Evolutionary conservation across 106 monocot genomes (phyloP).

Genomic region (Dioscorea alata): DNA sequence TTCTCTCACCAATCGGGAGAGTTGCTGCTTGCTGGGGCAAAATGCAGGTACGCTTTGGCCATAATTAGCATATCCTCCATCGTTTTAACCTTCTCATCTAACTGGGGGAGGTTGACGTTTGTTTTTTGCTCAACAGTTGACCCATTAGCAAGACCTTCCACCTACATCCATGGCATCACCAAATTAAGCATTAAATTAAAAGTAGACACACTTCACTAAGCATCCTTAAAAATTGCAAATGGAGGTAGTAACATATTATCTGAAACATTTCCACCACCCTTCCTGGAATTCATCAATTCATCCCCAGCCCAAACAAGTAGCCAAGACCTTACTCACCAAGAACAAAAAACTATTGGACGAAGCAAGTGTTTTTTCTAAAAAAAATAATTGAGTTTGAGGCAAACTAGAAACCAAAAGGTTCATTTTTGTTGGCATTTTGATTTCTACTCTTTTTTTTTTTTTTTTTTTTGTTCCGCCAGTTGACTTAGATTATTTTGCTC

Average conservation of each 20-base stretch:
- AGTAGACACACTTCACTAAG: neutral
- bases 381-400: too few species aligned
- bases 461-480: too few species aligned
- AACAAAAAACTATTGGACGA: too few species aligned
- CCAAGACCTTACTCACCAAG: too few species aligned
- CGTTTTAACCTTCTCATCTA: slow-evolving; percentile 46
- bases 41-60: slow-evolving; percentile 78
- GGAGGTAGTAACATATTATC: neutral
- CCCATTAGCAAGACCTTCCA: neutral
- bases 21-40: slow-evolving; percentile 62
- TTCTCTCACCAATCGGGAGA: slow-evolving; percentile 66
- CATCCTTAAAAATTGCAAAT: neutral
- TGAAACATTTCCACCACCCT: neutral
- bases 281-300: neutral
- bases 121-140: slow-evolving; percentile 7
- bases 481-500: too few species aligned
- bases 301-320: too few species aligned
- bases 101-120: slow-evolving; percentile 3
- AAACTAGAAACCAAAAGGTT: too few species aligned
- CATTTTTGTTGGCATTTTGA: too few species aligned
- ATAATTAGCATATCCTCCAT: slow-evolving; percentile 83
- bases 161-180: slow-evolving; percentile 1
- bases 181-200: neutral
- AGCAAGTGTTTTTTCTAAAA: too few species aligned
- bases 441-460: too few species aligned